Evolutionary conservation across 2,329 filamentous ascomycete species (phyloP).

Genomic region (Cladophialophora yegresii): DNA sequence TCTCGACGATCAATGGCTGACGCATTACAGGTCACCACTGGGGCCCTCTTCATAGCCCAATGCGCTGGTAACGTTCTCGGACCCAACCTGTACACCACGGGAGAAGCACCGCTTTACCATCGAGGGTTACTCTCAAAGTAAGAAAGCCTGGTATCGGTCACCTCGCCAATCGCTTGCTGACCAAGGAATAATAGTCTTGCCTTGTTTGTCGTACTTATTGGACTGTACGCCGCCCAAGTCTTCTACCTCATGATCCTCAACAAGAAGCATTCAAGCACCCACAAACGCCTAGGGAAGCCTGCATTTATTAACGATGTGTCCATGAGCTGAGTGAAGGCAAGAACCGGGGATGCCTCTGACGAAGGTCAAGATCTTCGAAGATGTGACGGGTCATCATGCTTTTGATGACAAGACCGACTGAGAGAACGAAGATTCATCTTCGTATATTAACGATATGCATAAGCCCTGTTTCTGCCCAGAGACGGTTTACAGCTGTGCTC

Average conservation of each 20-base stretch:
- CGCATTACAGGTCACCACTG: conserved; percentile 54
- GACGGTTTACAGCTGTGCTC: background rate
- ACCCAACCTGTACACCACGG: conserved; percentile 64
- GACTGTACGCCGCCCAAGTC: conserved; percentile 48
- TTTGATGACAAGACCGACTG: conserved; percentile 41
- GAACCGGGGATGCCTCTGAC: conserved; percentile 35
- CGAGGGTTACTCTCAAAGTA: conserved; percentile 61
- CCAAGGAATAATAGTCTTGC: conserved; percentile 46
- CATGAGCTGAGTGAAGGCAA: conserved; percentile 46
- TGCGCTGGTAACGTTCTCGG: conserved; percentile 66
- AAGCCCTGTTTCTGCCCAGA: background rate
- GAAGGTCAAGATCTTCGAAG: conserved; percentile 37
- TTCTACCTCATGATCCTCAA: conserved; percentile 40
- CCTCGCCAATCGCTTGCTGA: conserved; percentile 20
- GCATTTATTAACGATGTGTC: conserved; percentile 61
- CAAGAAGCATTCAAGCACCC: conserved; percentile 53
- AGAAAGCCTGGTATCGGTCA: conserved; percentile 3
- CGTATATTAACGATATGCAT: conserved; percentile 34
- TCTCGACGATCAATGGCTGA: background rate
- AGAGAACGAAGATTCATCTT: conserved; percentile 41
- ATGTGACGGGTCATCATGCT: conserved; percentile 35
- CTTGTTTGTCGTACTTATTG: conserved; percentile 62
- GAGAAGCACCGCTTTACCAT: conserved; percentile 60
- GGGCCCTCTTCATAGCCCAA: conserved; percentile 65
- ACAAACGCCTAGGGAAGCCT: conserved; percentile 62